phyloP scores from a whole-genome alignment of 345 rosid species.

The Euphorbia pulcherrima region DNA sequence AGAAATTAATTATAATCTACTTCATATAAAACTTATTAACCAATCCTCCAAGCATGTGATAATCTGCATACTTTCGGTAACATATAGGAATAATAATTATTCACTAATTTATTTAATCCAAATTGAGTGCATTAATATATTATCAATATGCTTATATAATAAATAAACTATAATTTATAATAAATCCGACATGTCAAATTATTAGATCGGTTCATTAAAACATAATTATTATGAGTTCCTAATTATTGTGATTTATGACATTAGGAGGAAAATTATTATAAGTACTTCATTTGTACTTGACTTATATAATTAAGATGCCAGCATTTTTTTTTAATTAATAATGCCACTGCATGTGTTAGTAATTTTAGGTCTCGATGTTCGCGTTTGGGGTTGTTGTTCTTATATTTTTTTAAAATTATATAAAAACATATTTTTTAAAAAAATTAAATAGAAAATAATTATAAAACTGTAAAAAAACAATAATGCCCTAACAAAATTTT shows the following conservation, averaged over 20 bases:
- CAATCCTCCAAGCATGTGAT: not conserved
- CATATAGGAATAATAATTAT: slow-evolving; percentile 1
- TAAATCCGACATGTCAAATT: not conserved
- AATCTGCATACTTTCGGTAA: not conserved
- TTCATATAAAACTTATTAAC: not conserved
- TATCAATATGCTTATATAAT: not conserved
- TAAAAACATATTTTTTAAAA: no score
- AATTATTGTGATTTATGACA: not conserved
- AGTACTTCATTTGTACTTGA: not conserved
- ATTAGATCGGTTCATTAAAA: not conserved
- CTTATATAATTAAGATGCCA: not conserved
- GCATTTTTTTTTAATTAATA: not conserved
- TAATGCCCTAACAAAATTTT: not conserved
- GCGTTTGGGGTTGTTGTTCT: no score
- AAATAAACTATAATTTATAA: not conserved
- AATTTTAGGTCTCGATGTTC: not conserved
- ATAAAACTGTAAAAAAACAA: no score
- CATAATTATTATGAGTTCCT: not conserved
- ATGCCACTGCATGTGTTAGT: not conserved
- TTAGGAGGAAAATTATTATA: not conserved
- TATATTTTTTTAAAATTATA: no score
- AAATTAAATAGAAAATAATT: no score
- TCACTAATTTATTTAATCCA: not conserved
- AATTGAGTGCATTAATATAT: not conserved
- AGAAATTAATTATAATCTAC: not conserved